phyloP scores from a whole-genome alignment of 139 green algal species.

The Chlorella sp. region DNA sequence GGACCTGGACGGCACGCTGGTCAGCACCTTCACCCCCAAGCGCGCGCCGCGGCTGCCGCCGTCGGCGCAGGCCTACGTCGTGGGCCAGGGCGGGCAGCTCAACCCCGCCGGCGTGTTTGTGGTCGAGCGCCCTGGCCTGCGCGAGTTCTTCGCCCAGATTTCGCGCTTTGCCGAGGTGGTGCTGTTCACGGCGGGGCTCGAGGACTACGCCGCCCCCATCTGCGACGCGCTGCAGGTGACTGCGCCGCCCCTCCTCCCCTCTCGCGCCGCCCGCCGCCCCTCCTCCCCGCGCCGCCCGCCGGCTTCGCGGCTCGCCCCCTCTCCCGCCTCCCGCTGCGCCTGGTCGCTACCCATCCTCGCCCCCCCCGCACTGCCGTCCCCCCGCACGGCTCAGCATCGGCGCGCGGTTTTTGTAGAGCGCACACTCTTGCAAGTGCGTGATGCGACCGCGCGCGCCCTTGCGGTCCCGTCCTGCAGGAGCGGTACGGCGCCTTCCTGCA shows the following conservation, averaged over 20 bases:
- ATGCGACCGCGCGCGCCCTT: too few relatives aligned
- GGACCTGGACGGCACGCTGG: constrained; percentile 88
- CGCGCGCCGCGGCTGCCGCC: constrained; percentile 65
- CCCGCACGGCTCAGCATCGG: too few relatives aligned
- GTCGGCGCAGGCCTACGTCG: constrained; percentile 62
- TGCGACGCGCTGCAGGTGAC: constrained; percentile 72
- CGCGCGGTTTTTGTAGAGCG: too few relatives aligned
- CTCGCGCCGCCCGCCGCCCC: too few relatives aligned
- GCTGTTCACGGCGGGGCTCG: constrained; percentile 88
- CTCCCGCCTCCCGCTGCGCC: too few relatives aligned
- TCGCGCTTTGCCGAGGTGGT: constrained; percentile 58
- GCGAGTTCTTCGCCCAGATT: constrained; percentile 65
- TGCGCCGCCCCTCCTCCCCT: too few relatives aligned
- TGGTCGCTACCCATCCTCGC: too few relatives aligned
- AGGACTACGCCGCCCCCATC: constrained; percentile 88
- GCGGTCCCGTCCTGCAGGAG: too few relatives aligned
- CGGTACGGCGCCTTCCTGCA: constrained; percentile 41
- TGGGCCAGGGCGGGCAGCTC: constrained; percentile 67
- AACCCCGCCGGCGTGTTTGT: constrained; percentile 86
- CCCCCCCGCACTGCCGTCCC: too few relatives aligned
- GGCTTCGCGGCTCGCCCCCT: too few relatives aligned
- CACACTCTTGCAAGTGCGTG: too few relatives aligned
- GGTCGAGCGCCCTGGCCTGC: constrained; percentile 82
- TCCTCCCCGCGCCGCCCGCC: too few relatives aligned
- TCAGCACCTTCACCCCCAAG: constrained; percentile 77